Percentiles rank a stretch among this genome's conserved stretches.
Evolutionary conservation across 208 protist species (phyloP).

Genomic region (Wallacemonas rigidus): DNA sequence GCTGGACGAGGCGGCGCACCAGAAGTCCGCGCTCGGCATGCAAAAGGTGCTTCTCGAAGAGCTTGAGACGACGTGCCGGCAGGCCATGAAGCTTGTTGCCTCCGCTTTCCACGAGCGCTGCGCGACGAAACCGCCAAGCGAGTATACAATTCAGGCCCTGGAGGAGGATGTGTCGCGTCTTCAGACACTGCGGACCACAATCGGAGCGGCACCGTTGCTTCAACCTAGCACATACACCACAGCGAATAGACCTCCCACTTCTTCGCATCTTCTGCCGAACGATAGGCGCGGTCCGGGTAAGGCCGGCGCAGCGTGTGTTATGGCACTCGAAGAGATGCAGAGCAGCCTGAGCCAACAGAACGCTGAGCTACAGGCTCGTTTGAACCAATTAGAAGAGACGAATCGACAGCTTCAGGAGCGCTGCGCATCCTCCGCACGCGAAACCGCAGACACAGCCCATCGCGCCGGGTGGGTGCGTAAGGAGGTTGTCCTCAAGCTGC

Average conservation of each 20-base stretch:
- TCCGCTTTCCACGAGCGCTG: not conserved
- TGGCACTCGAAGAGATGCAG: not conserved
- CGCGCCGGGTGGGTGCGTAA: constrained; percentile 9
- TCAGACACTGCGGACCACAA: not conserved
- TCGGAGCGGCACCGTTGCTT: not conserved
- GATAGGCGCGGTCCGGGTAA: constrained; percentile 6
- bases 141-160: not conserved
- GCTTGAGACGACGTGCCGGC: constrained; percentile 18
- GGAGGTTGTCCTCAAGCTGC: constrained; percentile 3
- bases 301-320: not conserved
- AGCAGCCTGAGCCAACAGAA: not conserved
- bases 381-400: not conserved
- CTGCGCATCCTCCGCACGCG: constrained; percentile 9
- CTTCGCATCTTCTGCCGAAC: not conserved
- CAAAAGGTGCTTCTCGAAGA: constrained; percentile 23
- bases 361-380: not conserved
- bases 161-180: constrained; percentile 2
- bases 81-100: not conserved
- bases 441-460: not conserved
- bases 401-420: constrained; percentile 7
- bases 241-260: not conserved
- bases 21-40: constrained; percentile 13
- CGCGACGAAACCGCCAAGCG: not conserved
- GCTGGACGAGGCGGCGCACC: constrained; percentile 22
- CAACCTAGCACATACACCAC: too few relatives aligned